Conservation (phyloP, 2,329 filamentous ascomycete genomes). For the Fonsecaea erecta region DNA sequence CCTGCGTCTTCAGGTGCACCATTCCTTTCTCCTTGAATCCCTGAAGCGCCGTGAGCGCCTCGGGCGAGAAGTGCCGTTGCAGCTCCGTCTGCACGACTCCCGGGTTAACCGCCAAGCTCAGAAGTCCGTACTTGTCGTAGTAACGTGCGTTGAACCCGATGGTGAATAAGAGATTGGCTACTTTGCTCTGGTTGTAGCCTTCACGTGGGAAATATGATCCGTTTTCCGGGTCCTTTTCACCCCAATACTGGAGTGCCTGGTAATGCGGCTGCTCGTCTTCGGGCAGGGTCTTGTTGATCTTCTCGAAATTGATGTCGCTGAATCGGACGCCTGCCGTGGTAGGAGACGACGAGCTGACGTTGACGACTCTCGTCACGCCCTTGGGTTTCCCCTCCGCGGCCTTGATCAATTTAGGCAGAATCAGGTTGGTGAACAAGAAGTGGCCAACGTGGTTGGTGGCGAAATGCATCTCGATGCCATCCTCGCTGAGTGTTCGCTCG, state of each 20-base stretch:
- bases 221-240: not conserved
- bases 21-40: slow-evolving; percentile 28
- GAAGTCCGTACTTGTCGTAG: slow-evolving; percentile 40
- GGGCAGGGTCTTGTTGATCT: slow-evolving; percentile 29
- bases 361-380: slow-evolving; percentile 36
- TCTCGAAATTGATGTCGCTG: slow-evolving; percentile 43
- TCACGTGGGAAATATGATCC: slow-evolving; percentile 43
- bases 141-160: slow-evolving; percentile 42
- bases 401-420: slow-evolving; percentile 44
- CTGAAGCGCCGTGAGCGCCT: slow-evolving; percentile 32
- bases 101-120: slow-evolving; percentile 48
- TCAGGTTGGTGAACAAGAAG: slow-evolving; percentile 47
- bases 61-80: slow-evolving; percentile 36
- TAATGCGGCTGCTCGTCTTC: slow-evolving; percentile 25
- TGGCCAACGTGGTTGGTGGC: slow-evolving; percentile 46
- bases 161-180: slow-evolving; percentile 52
- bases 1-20: slow-evolving; percentile 40
- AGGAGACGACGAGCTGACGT: slow-evolving; percentile 39
- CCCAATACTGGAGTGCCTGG: slow-evolving; percentile 1
- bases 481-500: slow-evolving; percentile 34
- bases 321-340: slow-evolving; percentile 41
- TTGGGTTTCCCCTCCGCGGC: slow-evolving; percentile 24
- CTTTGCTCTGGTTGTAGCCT: slow-evolving; percentile 54
- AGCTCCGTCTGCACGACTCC: slow-evolving; percentile 37
- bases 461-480: slow-evolving; percentile 48